Conservation (phyloP, 2,329 filamentous ascomycete species). For the Diplocarpon mali region DNA sequence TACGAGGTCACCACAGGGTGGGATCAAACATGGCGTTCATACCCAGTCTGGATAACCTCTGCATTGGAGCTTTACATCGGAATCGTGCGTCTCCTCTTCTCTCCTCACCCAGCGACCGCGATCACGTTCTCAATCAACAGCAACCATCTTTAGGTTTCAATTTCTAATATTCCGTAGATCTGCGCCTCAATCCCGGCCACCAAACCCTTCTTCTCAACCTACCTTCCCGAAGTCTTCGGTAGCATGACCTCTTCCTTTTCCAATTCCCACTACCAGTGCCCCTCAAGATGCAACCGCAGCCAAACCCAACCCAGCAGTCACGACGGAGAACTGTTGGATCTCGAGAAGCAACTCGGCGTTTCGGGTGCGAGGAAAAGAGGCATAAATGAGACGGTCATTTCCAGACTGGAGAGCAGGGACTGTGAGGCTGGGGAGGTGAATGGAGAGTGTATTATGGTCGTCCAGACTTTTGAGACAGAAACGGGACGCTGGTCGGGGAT, state of each 20-base stretch:
- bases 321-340: neutral
- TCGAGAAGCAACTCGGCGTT: neutral
- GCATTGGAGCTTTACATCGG: conserved; percentile 34
- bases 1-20: conserved; percentile 23
- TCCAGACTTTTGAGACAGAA: too few species aligned
- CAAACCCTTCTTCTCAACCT: conserved; percentile 32
- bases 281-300: neutral
- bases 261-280: neutral
- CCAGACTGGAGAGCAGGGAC: too few species aligned
- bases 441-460: too few species aligned
- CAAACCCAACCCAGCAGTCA: neutral
- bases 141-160: neutral
- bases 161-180: conserved; percentile 24
- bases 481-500: too few species aligned
- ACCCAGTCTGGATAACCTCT: conserved; percentile 29
- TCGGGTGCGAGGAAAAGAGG: neutral
- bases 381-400: neutral
- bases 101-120: too few species aligned
- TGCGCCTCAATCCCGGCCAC: conserved; percentile 35
- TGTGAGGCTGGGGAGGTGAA: too few species aligned
- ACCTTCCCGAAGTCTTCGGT: conserved; percentile 13
- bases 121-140: too few species aligned
- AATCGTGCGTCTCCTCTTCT: conserved; percentile 16
- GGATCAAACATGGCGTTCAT: conserved; percentile 30
- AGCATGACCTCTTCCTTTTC: neutral